Percentiles rank a stretch among this genome's conserved stretches.
These are phyloP conservation scores for Agastache rugosa DNA, from an alignment of 257 asterid genomes.

Conservation along the genomic window DNA sequence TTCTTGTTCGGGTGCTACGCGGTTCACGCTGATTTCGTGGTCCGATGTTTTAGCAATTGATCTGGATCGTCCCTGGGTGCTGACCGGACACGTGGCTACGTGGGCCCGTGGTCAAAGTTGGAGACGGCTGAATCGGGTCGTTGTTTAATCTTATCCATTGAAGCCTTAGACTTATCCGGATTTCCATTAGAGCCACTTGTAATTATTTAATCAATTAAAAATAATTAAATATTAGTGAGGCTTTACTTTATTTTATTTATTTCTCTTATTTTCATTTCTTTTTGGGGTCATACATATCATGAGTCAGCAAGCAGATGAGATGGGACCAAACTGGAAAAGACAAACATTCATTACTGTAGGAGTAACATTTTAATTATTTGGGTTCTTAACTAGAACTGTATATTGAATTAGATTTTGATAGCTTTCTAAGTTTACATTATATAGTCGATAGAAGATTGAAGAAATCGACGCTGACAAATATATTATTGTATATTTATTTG, in stretches of 20 bases:
- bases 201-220: not conserved
- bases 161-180: conserved; percentile 43
- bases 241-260: not conserved
- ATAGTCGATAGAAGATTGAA: too few species aligned
- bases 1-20: conserved; percentile 28
- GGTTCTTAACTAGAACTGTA: too few species aligned
- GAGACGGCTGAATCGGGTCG: conserved; percentile 44
- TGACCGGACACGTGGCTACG: conserved; percentile 32
- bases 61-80: not conserved
- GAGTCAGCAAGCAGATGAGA: too few species aligned
- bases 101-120: conserved; percentile 36
- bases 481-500: too few species aligned
- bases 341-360: too few species aligned
- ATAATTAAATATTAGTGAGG: not conserved
- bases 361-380: too few species aligned
- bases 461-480: too few species aligned
- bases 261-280: too few species aligned
- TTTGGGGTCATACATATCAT: too few species aligned
- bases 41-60: conserved; percentile 13
- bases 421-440: too few species aligned
- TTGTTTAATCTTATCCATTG: conserved; percentile 46
- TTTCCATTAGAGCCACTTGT: conserved; percentile 42
- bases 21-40: conserved; percentile 29
- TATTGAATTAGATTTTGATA: too few species aligned
- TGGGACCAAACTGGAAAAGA: too few species aligned